These are phyloP conservation scores for Scutellaria barbata DNA, from an alignment of 257 asterid genomes.

Conservation along the genomic window DNA sequence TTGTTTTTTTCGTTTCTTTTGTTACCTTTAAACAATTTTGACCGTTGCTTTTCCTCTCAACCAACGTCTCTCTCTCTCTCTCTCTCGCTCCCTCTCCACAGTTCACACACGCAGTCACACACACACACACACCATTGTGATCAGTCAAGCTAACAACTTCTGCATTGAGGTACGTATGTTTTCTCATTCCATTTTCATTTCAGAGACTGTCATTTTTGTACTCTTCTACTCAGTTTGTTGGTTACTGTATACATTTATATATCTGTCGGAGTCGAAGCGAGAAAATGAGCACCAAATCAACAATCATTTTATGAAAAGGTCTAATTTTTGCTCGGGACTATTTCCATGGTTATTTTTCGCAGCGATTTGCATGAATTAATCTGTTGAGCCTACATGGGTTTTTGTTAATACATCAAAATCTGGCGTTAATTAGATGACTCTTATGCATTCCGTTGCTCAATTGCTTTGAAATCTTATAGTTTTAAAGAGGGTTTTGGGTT, in stretches of 20 bases:
- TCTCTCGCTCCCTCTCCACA: conserved; percentile 31
- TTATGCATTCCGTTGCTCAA: conserved; percentile 28
- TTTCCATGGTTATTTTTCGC: neutral
- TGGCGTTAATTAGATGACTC: conserved; percentile 12
- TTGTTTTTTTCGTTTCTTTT: conserved; percentile 32
- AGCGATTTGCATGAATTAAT: conserved; percentile 20
- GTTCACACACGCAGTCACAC: conserved; percentile 22
- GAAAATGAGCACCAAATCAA: neutral
- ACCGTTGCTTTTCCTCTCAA: conserved; percentile 56
- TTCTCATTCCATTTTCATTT: conserved; percentile 46
- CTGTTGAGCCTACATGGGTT: conserved; percentile 26
- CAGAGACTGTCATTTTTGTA: neutral
- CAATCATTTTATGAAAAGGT: conserved; percentile 6
- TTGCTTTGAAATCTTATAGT: conserved; percentile 4
- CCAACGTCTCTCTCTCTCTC: conserved; percentile 53
- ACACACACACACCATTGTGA: conserved; percentile 35
- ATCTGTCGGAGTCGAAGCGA: conserved; percentile 16
- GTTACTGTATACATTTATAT: conserved; percentile 4
- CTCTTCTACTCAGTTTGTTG: conserved; percentile 29
- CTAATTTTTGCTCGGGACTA: neutral
- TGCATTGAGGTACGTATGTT: conserved; percentile 48
- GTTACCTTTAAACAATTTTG: conserved; percentile 46
- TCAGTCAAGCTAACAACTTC: conserved; percentile 42
- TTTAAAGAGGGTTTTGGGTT: conserved; percentile 1
- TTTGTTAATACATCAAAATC: neutral